Conservation (phyloP, 2,329 filamentous ascomycete genomes). For the Gaeumannomyces sp. region DNA sequence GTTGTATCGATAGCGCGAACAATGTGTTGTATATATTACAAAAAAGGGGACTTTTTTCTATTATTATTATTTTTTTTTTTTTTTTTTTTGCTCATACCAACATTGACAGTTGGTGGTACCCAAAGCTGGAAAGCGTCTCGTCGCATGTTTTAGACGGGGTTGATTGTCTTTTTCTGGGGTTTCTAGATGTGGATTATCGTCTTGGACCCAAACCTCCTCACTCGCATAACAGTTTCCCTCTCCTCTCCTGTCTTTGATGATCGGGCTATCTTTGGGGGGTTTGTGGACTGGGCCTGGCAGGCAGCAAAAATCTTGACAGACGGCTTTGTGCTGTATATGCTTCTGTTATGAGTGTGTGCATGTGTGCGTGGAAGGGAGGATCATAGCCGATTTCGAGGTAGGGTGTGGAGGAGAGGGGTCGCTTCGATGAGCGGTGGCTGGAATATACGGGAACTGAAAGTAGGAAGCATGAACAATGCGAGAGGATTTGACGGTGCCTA, state of each 20-base stretch:
- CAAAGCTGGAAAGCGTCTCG: neutral
- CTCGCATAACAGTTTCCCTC: neutral
- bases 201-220: neutral
- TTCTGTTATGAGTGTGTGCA: no score
- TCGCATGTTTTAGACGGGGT: neutral
- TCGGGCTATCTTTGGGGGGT: neutral
- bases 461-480: no score
- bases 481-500: no score
- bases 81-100: neutral
- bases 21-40: neutral
- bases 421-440: no score
- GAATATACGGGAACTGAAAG: no score
- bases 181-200: neutral
- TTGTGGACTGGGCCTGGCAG: neutral
- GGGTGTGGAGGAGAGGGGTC: no score
- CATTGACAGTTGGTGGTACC: no score
- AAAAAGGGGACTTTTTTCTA: neutral
- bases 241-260: neutral
- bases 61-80: neutral
- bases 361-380: no score
- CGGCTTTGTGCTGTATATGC: neutral
- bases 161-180: neutral
- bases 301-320: neutral
- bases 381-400: no score
- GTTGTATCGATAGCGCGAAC: neutral